Percentiles rank a stretch among this genome's conserved stretches.
Conservation (phyloP, 140 eudicot species). For the Flaveria floridana region DNA sequence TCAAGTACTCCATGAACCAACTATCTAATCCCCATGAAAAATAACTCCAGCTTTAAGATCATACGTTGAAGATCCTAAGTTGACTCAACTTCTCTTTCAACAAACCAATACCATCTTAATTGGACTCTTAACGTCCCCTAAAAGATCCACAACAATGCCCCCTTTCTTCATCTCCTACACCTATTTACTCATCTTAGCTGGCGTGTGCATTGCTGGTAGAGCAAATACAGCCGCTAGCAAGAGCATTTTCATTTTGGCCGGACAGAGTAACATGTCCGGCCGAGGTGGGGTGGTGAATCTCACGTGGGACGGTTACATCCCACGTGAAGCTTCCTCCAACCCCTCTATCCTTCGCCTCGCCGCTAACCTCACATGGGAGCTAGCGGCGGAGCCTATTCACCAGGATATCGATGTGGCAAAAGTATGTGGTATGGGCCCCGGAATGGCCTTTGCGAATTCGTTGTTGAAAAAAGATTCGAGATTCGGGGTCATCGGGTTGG, state of each 20-base stretch:
- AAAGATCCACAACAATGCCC: conserved; percentile 18
- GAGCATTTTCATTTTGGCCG: conserved; percentile 62
- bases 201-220: neutral
- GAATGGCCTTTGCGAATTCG: conserved; percentile 63
- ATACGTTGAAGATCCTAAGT: neutral
- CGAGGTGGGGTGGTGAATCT: conserved; percentile 64
- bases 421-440: conserved; percentile 78
- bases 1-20: neutral
- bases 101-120: neutral
- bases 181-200: conserved; percentile 23
- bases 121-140: neutral
- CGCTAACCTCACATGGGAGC: conserved; percentile 52
- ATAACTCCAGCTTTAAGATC: neutral
- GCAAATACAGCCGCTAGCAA: neutral
- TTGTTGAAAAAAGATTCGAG: conserved; percentile 39
- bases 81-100: conserved; percentile 2
- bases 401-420: conserved; percentile 52
- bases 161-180: conserved; percentile 15
- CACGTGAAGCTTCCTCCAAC: conserved; percentile 43
- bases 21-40: neutral
- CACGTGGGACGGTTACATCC: conserved; percentile 66
- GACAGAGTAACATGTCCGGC: conserved; percentile 88
- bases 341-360: conserved; percentile 49
- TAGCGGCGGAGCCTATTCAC: conserved; percentile 71
- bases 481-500: conserved; percentile 62